Evolutionary conservation across 2,329 filamentous ascomycete genomes (phyloP).

Genomic region (Epichloe sylvatica): DNA sequence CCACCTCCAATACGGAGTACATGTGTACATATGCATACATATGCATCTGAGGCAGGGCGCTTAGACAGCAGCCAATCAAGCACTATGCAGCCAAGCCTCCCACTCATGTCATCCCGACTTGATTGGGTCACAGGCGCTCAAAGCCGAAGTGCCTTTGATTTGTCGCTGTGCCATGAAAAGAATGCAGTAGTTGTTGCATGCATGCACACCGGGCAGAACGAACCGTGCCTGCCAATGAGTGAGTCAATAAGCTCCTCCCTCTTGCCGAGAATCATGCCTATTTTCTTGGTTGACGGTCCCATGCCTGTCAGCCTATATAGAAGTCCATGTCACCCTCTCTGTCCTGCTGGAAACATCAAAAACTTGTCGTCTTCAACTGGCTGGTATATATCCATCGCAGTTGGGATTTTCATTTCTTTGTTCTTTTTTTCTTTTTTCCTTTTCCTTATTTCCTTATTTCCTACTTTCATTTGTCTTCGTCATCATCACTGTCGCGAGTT

Average conservation of each 20-base stretch:
- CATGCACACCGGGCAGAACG: neutral
- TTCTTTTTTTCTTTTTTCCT: conserved; percentile 1
- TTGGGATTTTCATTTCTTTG: conserved; percentile 3
- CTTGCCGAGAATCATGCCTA: too few species aligned
- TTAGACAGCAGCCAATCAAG: conserved; percentile 3
- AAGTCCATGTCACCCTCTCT: conserved; percentile 7
- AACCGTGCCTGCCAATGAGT: neutral
- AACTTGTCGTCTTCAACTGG: neutral
- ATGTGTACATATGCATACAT: too few species aligned
- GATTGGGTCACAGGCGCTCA: neutral
- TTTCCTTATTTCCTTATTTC: conserved; percentile 6
- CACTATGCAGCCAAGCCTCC: neutral
- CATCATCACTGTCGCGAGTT: conserved; percentile 1
- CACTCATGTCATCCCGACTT: neutral
- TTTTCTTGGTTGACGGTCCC: neutral
- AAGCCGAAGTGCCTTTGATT: neutral
- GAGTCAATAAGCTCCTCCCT: too few species aligned
- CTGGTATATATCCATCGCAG: neutral
- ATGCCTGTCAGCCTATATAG: conserved; percentile 11
- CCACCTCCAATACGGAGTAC: too few species aligned
- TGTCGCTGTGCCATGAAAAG: conserved; percentile 3
- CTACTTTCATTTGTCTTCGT: conserved; percentile 12
- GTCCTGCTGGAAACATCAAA: conserved; percentile 5
- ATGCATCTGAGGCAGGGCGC: neutral
- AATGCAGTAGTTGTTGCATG: neutral